Percentiles rank a stretch among this genome's conserved stretches.
These are phyloP conservation scores for Sphaerulina populicola DNA, from an alignment of 2,329 filamentous ascomycete species.

Conservation along the genomic window DNA sequence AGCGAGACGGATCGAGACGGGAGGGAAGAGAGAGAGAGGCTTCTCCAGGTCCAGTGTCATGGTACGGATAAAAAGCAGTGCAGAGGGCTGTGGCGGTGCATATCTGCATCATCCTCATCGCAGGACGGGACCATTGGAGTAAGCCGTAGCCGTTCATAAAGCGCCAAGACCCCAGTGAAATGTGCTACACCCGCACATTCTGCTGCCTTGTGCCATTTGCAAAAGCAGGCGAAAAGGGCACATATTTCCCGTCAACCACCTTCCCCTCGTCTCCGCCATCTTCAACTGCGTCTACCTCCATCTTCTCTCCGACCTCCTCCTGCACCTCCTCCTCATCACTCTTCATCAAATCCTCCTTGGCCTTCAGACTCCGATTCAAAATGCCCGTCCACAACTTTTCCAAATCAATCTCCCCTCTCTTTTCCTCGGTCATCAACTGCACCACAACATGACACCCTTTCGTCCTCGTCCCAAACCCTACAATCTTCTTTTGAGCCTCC, in stretches of 20 bases:
- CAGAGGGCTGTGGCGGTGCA: too few relatives aligned
- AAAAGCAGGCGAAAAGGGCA: neutral
- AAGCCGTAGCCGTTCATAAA: neutral
- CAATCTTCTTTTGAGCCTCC: conserved; percentile 48
- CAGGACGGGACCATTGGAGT: too few relatives aligned
- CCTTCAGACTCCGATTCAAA: conserved; percentile 21
- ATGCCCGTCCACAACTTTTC: conserved; percentile 52
- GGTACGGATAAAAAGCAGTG: too few relatives aligned
- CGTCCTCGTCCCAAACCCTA: conserved; percentile 63
- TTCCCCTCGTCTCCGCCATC: neutral
- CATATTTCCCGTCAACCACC: neutral
- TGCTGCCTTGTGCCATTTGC: neutral
- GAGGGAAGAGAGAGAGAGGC: too few relatives aligned
- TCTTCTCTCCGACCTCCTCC: neutral
- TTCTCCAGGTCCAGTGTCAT: too few relatives aligned
- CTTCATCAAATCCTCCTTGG: conserved; percentile 18
- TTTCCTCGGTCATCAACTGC: conserved; percentile 64
- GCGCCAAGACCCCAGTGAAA: too few relatives aligned
- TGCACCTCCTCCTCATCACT: conserved; percentile 1
- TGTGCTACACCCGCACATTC: neutral
- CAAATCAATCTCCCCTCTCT: conserved; percentile 57
- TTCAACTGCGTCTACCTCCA: neutral
- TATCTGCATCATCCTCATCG: too few relatives aligned
- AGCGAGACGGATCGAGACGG: too few relatives aligned
- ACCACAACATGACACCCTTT: conserved; percentile 57